Percentiles rank a stretch among this genome's conserved stretches.
Conservation (phyloP, 139 green algal species). For the Closterium sp. region DNA sequence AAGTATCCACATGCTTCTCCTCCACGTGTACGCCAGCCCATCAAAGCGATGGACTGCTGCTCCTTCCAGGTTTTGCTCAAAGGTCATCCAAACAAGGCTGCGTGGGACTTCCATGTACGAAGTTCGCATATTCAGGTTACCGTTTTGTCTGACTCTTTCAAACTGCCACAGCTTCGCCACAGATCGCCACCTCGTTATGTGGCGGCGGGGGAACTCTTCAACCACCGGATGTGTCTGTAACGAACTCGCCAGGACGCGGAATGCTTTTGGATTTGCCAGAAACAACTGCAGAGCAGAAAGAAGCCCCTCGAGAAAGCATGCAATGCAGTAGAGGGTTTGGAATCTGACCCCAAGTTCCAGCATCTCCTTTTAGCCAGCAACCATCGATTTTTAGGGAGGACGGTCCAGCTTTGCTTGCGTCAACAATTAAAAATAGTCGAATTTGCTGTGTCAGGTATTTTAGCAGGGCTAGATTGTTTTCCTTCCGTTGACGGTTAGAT, state of each 20-base stretch:
- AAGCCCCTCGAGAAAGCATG: not conserved
- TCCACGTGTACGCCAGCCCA: not conserved
- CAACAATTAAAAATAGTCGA: not conserved
- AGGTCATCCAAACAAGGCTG: not conserved
- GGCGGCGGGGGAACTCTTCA: not conserved
- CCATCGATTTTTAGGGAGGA: not conserved
- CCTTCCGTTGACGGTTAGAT: no score
- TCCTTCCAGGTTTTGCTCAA: not conserved
- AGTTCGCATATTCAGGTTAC: not conserved
- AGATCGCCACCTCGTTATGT: not conserved
- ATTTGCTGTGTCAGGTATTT: not conserved
- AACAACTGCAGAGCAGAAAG: not conserved
- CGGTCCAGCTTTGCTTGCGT: not conserved
- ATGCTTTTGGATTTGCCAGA: not conserved
- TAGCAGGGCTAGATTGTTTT: not conserved
- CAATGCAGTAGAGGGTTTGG: not conserved
- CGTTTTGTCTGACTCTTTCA: not conserved
- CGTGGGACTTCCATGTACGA: not conserved
- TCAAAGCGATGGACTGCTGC: not conserved
- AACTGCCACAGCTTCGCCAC: no score
- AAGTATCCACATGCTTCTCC: not conserved
- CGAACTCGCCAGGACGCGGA: not conserved
- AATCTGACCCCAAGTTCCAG: not conserved
- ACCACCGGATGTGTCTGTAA: not conserved
- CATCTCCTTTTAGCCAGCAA: not conserved